Evolutionary conservation across 495 filamentous ascomycete genomes (phyloP), one percentile per base, ranked within the genome.

Genomic region (Penicillium soppii): DNA sequence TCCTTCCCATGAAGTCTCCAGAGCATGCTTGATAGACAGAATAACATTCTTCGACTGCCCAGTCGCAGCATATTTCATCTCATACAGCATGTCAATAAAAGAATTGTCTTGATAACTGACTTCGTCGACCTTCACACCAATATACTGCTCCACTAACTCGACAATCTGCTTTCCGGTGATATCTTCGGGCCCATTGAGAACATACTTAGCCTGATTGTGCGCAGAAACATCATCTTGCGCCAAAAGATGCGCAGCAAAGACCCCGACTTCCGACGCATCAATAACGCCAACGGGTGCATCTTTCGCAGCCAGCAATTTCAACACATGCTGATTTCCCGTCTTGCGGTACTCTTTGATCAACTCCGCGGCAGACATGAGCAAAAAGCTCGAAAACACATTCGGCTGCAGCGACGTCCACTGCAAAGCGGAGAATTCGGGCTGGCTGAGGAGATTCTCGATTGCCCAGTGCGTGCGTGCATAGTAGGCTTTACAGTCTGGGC

Each of bases 371-470:
- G 55, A 13, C 8, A 27, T 23, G 1, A 77, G 46, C 16, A 27
- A 47, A 10, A 67, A 16, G 7, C 16, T 27, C 23, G 62, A 30
- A 48, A 77, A 77, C 42, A 66, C 6, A 38, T 76, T 76, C 0
- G 75, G 66, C 51, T 75, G 75, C 15, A 78, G 68, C 1, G 75
- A 76, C 0, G 75, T 74, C 75, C 73, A 78, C 41, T 75, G 64
- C 40, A 78, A 25, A 23, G 22, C 32, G n/a, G 20, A 41, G 53
- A 76, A 75, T 38, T 74, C 67, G 0, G 68, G 66, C 15, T 73
- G 62, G 38, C 41, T 35, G 3, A 78, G 61, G 1, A 78, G 53
- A 22, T 62, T 22, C 56, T 76, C 75, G 39, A 78, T 69, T 0
- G 75, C 75, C 73, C 75, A 78, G 43, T 78, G 75, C 1, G 54